Percentiles rank a stretch among this genome's conserved stretches.
These are phyloP conservation scores for Noccaea bulbosa DNA, from an alignment of 345 rosid species.

Conservation along the genomic window DNA sequence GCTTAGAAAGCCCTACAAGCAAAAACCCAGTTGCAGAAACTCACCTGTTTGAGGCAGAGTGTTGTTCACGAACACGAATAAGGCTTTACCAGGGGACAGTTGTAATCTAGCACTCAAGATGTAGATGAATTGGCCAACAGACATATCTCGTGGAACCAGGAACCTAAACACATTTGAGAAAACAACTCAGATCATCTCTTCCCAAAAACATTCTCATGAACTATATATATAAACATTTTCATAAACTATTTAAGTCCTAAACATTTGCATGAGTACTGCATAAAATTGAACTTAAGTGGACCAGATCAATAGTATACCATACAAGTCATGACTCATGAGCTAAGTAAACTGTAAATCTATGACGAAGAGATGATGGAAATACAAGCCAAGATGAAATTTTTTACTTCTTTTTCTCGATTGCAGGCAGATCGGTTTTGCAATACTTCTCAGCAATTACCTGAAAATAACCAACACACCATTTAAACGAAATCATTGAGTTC, in stretches of 20 bases:
- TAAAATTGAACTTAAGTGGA: not conserved
- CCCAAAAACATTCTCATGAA: not conserved
- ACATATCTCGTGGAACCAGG: slow-evolving; percentile 89
- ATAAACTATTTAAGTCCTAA: no score
- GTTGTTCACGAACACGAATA: slow-evolving; percentile 79
- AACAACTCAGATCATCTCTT: not conserved
- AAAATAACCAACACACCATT: slow-evolving; percentile 8
- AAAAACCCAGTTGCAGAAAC: not conserved
- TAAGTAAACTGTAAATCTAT: not conserved
- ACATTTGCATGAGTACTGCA: not conserved
- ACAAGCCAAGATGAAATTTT: slow-evolving; percentile 6
- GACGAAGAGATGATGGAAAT: not conserved
- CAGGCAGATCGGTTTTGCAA: slow-evolving; percentile 72
- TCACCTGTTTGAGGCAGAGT: slow-evolving; percentile 84
- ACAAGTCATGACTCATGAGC: not conserved
- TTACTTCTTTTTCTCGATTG: slow-evolving; percentile 68
- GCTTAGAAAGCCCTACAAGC: not conserved
- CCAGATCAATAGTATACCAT: not conserved
- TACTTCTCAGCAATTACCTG: slow-evolving; percentile 84
- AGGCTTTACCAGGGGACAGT: slow-evolving; percentile 69
- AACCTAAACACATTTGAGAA: slow-evolving; percentile 47
- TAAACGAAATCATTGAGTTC: not conserved
- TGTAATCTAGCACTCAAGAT: slow-evolving; percentile 68
- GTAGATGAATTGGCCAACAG: slow-evolving; percentile 86
- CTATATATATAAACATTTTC: no score